These are phyloP conservation scores for Ogataea pilisensis DNA, from an alignment of 805 yeast genomes.

Conservation along the genomic window DNA sequence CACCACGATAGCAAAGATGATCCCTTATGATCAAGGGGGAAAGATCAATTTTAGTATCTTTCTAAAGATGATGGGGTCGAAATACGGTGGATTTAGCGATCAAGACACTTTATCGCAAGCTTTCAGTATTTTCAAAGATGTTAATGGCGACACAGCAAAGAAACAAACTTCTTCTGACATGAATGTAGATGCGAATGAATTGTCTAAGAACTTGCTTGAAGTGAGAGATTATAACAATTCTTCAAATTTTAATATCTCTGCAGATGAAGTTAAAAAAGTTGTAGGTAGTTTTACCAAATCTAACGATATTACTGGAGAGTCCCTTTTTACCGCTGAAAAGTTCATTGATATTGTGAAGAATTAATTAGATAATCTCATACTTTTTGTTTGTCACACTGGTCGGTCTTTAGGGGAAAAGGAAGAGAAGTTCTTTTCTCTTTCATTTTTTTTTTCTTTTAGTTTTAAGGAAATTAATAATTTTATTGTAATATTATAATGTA, in stretches of 20 bases:
- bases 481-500: neutral
- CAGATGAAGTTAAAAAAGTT: slow-evolving; percentile 43
- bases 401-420: no score
- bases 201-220: slow-evolving; percentile 48
- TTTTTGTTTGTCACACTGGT: no score
- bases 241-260: neutral
- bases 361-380: no score
- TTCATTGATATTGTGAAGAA: slow-evolving; percentile 46
- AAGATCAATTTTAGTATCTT: slow-evolving; percentile 62
- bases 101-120: slow-evolving; percentile 54
- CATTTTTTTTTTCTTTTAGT: neutral
- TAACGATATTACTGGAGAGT: slow-evolving; percentile 52
- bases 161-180: neutral
- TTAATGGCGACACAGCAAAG: neutral
- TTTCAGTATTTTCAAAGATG: slow-evolving; percentile 45
- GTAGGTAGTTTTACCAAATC: slow-evolving; percentile 53
- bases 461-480: neutral
- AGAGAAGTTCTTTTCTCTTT: slow-evolving; percentile 3
- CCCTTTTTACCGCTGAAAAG: slow-evolving; percentile 54
- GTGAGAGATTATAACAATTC: slow-evolving; percentile 6
- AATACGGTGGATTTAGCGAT: slow-evolving; percentile 46
- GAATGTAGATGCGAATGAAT: slow-evolving; percentile 36
- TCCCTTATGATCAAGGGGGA: slow-evolving; percentile 25
- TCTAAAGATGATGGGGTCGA: slow-evolving; percentile 56
- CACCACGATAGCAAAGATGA: slow-evolving; percentile 45